These are phyloP conservation scores for Albatrellus ellisii DNA, from an alignment of 768 basidiomycete species.

Conservation along the genomic window DNA sequence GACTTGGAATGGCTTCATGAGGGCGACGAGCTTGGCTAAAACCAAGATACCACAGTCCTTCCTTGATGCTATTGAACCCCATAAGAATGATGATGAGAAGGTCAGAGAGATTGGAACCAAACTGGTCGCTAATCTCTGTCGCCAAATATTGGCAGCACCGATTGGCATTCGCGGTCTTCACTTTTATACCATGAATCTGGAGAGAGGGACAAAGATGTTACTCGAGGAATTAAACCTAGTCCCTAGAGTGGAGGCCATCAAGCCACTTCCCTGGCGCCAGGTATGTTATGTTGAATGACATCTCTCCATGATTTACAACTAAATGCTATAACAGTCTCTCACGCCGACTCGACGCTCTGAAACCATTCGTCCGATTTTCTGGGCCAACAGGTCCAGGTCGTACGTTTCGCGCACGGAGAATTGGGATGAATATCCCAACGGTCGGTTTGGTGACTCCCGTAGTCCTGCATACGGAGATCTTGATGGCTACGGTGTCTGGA, in stretches of 20 bases:
- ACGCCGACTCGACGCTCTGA: slow-evolving; percentile 87
- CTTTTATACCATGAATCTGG: slow-evolving; percentile 97
- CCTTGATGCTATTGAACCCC: slow-evolving; percentile 66
- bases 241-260: slow-evolving; percentile 79
- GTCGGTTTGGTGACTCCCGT: slow-evolving; percentile 93
- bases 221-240: slow-evolving; percentile 86
- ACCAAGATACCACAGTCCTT: slow-evolving; percentile 67
- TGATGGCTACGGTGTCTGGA: slow-evolving; percentile 89
- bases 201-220: slow-evolving; percentile 91
- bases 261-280: slow-evolving; percentile 96
- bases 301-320: slow-evolving; percentile 7
- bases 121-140: slow-evolving; percentile 90
- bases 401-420: slow-evolving; percentile 94
- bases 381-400: slow-evolving; percentile 93
- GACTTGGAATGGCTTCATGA: slow-evolving; percentile 90
- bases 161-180: slow-evolving; percentile 84
- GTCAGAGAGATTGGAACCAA: slow-evolving; percentile 89
- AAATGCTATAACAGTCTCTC: slow-evolving; percentile 44
- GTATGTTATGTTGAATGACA: slow-evolving; percentile 26
- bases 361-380: slow-evolving; percentile 95
- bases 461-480: slow-evolving; percentile 98
- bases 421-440: slow-evolving; percentile 99
- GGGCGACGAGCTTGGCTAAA: slow-evolving; percentile 63
- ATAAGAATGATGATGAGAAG: slow-evolving; percentile 88
- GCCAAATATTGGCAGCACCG: slow-evolving; percentile 64